Base-by-base conservation (phyloP, 2,329 filamentous ascomycete genomes). In the Stylonectria norvegica region DNA sequence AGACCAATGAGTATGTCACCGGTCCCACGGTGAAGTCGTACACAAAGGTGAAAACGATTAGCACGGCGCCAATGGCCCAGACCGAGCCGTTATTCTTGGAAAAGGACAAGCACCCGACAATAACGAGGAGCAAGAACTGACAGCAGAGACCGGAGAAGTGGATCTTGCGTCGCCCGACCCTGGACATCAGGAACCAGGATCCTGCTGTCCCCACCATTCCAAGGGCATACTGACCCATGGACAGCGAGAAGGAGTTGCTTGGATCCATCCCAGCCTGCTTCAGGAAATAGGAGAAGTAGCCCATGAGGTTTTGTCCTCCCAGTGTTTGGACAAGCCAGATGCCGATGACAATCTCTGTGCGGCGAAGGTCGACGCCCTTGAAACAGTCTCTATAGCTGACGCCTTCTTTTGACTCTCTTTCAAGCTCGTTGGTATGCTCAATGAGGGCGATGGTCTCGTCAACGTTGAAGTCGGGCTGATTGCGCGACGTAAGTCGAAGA, bases 11-110 rank as follows among this genome's bases (percentile, higher is more conserved):
- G 55, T 77, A 79, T 4, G 71, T 71, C 6, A 77, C 68, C 0
- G 76, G 75, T 0, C 76, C 78, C 10, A 79, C 67, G 1, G 73
- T 73, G 39, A 73, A 66, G 59, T 75, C 73, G 57, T 79, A 80
- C 3, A 72, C 61, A 38, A 77, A 72, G 0, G 71, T 75, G 49
- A 72, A 77, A 27, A 75, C 55, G 29, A 79, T 65, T 4, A 78
- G 61, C 53, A 79, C 56, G 45, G 65, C 50, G 20, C 69, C 67
- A 30, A 75, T 57, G 45, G 72, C 63, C 62, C 69, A 72, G 11
- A 70, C 53, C 1, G 64, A 61, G 2, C 48, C 48, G 31, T 64
- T 65, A 8, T 52, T 37, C 1, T 48, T 45, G 12, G 63, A 57
- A 40, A 69, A 69, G 2, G 65, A 65, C 0, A 70, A 52, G 2